A percentile compares a stretch with the other conserved stretches of the same genome.
Conservation (phyloP, 331 rosid species). For the Quercus lobata region DNA sequence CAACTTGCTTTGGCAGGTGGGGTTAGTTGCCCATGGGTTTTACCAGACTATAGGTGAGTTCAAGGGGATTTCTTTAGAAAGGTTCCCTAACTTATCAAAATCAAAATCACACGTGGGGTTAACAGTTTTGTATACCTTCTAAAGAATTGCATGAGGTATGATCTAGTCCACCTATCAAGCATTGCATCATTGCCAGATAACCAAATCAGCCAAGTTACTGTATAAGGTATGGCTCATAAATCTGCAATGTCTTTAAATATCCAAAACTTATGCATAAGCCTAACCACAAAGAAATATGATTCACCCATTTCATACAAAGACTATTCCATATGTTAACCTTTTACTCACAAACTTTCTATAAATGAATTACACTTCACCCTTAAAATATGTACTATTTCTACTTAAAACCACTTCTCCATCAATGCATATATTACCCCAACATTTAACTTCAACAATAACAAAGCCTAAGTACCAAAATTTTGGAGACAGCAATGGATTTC, state of each 20-base stretch:
- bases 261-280: neutral
- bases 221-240: neutral
- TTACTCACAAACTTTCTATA: neutral
- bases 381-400: neutral
- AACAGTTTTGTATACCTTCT: neutral
- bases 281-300: neutral
- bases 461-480: neutral
- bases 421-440: neutral
- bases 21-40: too few species aligned
- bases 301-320: neutral
- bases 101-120: neutral
- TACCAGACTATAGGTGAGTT: too few species aligned
- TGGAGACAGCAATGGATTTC: too few species aligned
- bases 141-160: neutral
- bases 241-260: neutral
- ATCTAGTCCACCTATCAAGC: neutral
- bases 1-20: too few species aligned
- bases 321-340: neutral
- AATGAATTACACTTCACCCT: neutral
- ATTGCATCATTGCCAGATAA: neutral
- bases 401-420: neutral
- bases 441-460: constrained; percentile 3
- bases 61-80: too few species aligned
- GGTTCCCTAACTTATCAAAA: too few species aligned
- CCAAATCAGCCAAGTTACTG: neutral